Base-by-base conservation (phyloP, 2,329 filamentous ascomycete genomes). In the Penicillium frequentans region DNA sequence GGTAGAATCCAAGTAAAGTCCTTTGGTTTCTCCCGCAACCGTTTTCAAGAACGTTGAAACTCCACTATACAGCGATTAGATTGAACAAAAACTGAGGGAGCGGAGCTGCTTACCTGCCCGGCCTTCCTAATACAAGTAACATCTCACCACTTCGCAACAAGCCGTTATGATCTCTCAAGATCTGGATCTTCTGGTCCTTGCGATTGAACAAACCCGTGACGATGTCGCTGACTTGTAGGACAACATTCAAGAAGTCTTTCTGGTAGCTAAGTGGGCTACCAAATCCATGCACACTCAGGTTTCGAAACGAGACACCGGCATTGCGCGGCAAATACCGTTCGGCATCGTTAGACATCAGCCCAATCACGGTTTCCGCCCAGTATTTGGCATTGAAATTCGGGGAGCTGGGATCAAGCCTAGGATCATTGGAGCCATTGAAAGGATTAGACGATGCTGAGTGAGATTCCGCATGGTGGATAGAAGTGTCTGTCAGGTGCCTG, bases 81-180 rank as follows among this genome's bases (percentile, higher is more conserved):
- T n/a, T 3, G 7, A 7, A 35, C 2, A 1, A 35, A 2, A 2
- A 10, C 1, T n/a, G 14, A n/a, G 16, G 16, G 6, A n/a, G 6
- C 8, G 8, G 1, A 9, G 2, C 16, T 37, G 2, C 33, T 3
- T 37, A 37, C 33, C 33, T 37, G 33, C 33, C 33, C 16, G 33
- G 33, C 4, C 33, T 37, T 37, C 33, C 33, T n/a, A 37, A 37
- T 1, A 37, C 33, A 37, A 37, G 33, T 37, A 37, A 6, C 33
- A 37, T 37, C 16, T 37, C 33, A n/a, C 33, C 33, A 37, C 33
- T 37, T n/a, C 33, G 33, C 1, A 37, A 3, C 33, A 37, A 37
- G 33, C 33, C 33, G 8, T 37, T 37, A 3, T 37, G 33, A 37
- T 37, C 33, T 37, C 16, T 37, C 33, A 37, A 37, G 16, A 37